Evolutionary conservation across 768 basidiomycete genomes (phyloP).

Genomic region (Terana coerulea): DNA sequence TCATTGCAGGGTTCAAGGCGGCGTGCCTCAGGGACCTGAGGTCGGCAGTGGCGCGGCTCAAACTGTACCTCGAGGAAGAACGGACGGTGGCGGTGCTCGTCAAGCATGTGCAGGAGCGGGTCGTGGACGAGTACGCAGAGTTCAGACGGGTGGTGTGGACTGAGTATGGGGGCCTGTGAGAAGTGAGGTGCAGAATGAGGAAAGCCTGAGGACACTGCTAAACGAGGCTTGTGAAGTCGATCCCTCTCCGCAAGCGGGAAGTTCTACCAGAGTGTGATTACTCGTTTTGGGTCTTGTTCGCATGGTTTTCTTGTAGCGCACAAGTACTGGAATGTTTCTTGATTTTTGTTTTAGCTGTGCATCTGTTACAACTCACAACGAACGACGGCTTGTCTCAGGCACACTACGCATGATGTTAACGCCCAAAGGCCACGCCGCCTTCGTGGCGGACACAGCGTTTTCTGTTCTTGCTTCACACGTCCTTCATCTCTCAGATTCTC

Average conservation of each 20-base stretch:
- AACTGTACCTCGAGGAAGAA: conserved; percentile 78
- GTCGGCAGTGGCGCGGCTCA: conserved; percentile 52
- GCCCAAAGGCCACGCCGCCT: too few species aligned
- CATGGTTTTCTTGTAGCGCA: too few species aligned
- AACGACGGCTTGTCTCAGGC: too few species aligned
- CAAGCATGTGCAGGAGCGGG: conserved; percentile 68
- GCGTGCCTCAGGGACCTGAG: conserved; percentile 47
- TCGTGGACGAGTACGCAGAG: conserved; percentile 69
- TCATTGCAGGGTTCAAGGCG: conserved; percentile 10
- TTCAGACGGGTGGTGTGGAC: conserved; percentile 43
- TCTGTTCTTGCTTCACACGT: too few species aligned
- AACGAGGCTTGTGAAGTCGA: conserved; percentile 14
- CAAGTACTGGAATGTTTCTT: too few species aligned
- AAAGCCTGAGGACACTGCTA: conserved; percentile 17
- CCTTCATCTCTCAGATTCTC: too few species aligned
- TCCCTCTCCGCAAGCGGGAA: background rate
- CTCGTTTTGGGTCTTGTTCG: too few species aligned
- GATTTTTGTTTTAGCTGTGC: too few species aligned
- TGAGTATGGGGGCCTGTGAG: conserved; percentile 13
- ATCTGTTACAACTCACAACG: too few species aligned
- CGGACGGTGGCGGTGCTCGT: conserved; percentile 76
- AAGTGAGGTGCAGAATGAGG: conserved; percentile 15
- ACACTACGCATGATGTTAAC: too few species aligned
- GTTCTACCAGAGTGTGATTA: too few species aligned
- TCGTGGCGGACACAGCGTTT: too few species aligned